Conservation (phyloP, 257 asterid species). For the Solanum pimpinellifolium region DNA sequence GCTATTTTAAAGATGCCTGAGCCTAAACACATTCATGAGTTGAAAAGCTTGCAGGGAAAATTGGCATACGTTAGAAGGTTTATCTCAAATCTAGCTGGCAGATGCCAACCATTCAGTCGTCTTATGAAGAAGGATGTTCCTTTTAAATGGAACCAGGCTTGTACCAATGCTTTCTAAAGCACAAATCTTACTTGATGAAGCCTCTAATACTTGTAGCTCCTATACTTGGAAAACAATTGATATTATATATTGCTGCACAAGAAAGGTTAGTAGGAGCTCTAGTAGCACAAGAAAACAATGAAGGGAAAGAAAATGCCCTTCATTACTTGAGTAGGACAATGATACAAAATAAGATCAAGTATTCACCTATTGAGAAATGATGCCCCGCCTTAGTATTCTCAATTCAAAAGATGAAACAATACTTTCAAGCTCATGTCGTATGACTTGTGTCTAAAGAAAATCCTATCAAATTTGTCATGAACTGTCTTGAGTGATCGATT, state of each 20-base stretch:
- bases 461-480: not conserved
- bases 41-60: not conserved
- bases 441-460: not conserved
- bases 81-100: not conserved
- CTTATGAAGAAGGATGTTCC: not conserved
- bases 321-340: not conserved
- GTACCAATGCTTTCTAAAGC: not conserved
- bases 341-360: not conserved
- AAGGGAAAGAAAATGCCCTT: not conserved
- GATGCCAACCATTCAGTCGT: not conserved
- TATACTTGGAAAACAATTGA: not conserved
- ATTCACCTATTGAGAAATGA: not conserved
- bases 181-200: not conserved
- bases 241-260: not conserved
- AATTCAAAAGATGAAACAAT: not conserved
- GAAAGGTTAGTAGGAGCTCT: not conserved
- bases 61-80: not conserved
- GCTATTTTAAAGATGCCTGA: not conserved
- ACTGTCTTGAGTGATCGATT: not conserved
- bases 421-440: not conserved
- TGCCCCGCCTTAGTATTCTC: not conserved
- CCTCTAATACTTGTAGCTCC: not conserved
- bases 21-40: not conserved
- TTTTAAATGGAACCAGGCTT: not conserved
- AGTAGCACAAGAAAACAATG: not conserved